phyloP scores from a whole-genome alignment of 345 rosid species.

The Raphanus raphanistrum region DNA sequence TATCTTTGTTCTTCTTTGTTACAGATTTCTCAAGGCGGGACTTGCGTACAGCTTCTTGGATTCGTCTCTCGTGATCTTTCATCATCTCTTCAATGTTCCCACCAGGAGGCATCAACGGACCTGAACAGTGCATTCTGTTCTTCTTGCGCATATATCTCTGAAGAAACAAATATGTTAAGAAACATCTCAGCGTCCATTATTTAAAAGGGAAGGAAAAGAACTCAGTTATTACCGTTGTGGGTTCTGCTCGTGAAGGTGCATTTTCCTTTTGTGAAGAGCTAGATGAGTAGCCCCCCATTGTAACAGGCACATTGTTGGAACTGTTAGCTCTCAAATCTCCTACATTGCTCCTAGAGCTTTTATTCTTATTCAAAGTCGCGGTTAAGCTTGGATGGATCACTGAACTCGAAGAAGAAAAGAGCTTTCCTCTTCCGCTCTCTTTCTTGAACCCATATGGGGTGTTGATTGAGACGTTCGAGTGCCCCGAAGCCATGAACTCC shows the following conservation, averaged over 20 bases:
- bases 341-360: slow-evolving; percentile 35
- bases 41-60: slow-evolving; percentile 87
- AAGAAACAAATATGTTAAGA: slow-evolving; percentile 17
- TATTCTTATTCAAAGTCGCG: slow-evolving; percentile 35
- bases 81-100: slow-evolving; percentile 84
- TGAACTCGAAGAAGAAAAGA: slow-evolving; percentile 47
- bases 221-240: slow-evolving; percentile 49
- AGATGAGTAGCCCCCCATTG: slow-evolving; percentile 38
- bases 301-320: slow-evolving; percentile 32
- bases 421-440: slow-evolving; percentile 44
- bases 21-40: slow-evolving; percentile 64
- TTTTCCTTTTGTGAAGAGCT: slow-evolving; percentile 38
- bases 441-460: slow-evolving; percentile 43
- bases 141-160: slow-evolving; percentile 67
- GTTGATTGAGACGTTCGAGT: slow-evolving; percentile 45
- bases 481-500: slow-evolving; percentile 60
- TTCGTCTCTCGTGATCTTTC: slow-evolving; percentile 86
- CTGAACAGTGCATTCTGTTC: slow-evolving; percentile 78
- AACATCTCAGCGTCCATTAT: slow-evolving; percentile 4
- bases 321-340: slow-evolving; percentile 39
- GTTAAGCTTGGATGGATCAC: slow-evolving; percentile 51
- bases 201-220: neutral
- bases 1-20: slow-evolving; percentile 45
- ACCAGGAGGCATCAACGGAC: slow-evolving; percentile 90
- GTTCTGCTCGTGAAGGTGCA: slow-evolving; percentile 25